Base-by-base conservation (phyloP, 148 eudicot genomes). In the Diospyros kaki region DNA sequence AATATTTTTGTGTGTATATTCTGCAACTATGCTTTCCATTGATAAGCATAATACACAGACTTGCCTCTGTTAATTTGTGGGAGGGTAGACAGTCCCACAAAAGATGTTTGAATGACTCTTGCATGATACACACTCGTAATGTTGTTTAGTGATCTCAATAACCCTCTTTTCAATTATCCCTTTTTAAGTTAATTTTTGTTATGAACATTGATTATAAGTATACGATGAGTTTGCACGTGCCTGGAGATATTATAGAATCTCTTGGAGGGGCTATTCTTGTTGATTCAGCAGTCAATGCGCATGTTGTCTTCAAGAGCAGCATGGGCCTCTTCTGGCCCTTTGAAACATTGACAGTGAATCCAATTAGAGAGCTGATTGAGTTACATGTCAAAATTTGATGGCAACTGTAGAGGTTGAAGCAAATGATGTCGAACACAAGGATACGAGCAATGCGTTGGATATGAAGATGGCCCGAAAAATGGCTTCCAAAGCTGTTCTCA, bases 221-320 rank as follows among this genome's bases (percentile, higher is more conserved):
- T 43, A 5, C 9, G 68, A 62, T 18, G 18, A 9, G 9, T n/a
- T 12, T 70, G 5, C 83, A 94, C 97, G 98, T 90, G 5, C 79
- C 90, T 44, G 98, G 92, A 15, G 98, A 94, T 67, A 74, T 94
- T 1, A 89, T 94, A 58, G 98, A 94, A 77, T 94, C 98, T 52
- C 63, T 94, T 58, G 98, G 96, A 1, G 98, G 98, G 12, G 98
- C 98, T 1, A 90, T 92, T 41, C 78, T 88, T 11, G 84, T 94
- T 2, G 97, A 94, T 73, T 94, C 94, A 0, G 91, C 92, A 5
- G 85, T 80, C 74, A 69, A 84, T 73, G 86, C 87, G 71, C 89
- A 84, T 3, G 72, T 28, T 9, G 91, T 92, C 66, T 84, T 85
- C 38, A 66, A 80, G 14, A 83, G 91, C 64, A 85, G 90, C 70